phyloP scores from a whole-genome alignment of 345 rosid species.

The Eutrema japonicum region DNA sequence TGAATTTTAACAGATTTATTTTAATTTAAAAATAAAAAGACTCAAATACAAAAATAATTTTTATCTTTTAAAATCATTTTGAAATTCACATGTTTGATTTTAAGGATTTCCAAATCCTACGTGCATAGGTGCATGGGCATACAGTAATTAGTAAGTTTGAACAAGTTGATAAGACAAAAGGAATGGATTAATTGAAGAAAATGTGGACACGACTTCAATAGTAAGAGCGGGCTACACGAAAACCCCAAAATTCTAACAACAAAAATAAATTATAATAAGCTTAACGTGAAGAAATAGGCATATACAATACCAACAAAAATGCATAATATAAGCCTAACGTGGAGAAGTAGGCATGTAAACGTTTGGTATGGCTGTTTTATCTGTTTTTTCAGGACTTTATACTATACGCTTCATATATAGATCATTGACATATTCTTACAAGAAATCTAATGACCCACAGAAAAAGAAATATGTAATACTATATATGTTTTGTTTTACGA shows the following conservation, averaged over 20 bases:
- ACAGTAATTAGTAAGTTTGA: neutral
- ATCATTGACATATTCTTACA: conserved; percentile 30
- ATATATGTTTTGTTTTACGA: conserved; percentile 8
- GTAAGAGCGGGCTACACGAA: conserved; percentile 38
- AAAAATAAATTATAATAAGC: conserved; percentile 24
- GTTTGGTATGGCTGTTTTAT: conserved; percentile 47
- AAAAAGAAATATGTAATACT: neutral
- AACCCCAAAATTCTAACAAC: conserved; percentile 21
- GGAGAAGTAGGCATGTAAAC: conserved; percentile 32
- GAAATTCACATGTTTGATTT: too few species aligned
- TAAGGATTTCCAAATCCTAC: too few species aligned
- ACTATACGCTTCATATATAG: conserved; percentile 34
- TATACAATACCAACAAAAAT: conserved; percentile 25
- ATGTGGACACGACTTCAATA: conserved; percentile 36
- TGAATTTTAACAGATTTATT: too few species aligned
- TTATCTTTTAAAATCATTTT: too few species aligned
- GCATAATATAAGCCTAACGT: conserved; percentile 39
- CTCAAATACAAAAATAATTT: too few species aligned
- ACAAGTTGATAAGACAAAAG: conserved; percentile 11
- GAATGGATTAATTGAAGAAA: conserved; percentile 5
- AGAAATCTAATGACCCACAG: conserved; percentile 26
- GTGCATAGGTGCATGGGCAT: too few species aligned
- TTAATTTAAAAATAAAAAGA: too few species aligned
- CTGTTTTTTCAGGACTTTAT: conserved; percentile 38
- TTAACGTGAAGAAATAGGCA: conserved; percentile 39